Evolutionary conservation across 225 moss, liverwort and hornwort genomes (phyloP).

Genomic region (Thuidium tamariscinum): DNA sequence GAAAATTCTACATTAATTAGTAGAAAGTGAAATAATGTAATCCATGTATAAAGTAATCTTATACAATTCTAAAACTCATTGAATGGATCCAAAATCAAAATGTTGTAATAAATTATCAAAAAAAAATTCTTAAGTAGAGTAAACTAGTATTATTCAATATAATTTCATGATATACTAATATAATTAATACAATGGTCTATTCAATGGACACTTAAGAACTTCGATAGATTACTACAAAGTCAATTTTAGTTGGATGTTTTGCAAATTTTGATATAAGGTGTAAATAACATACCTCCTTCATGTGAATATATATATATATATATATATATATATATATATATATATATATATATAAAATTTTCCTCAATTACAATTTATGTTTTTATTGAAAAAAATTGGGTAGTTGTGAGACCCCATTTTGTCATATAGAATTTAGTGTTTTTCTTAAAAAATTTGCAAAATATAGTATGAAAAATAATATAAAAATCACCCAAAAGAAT

Average conservation of each 20-base stretch:
- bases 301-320: background rate
- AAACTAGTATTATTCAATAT: background rate
- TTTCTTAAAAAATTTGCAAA: no score
- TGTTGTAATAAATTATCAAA: background rate
- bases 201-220: background rate
- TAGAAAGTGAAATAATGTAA: background rate
- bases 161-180: no score
- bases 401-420: no score
- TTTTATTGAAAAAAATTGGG: no score
- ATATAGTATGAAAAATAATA: no score
- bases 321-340: no score
- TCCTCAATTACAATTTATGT: no score
- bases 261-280: background rate
- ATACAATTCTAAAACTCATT: background rate
- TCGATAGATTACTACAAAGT: background rate
- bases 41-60: no score
- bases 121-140: background rate
- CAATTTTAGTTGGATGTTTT: background rate
- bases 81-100: background rate
- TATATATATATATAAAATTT: no score
- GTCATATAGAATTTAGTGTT: no score
- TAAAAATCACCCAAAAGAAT: no score
- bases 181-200: no score
- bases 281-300: accelerated
- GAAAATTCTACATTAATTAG: background rate